A percentile compares a stretch with the other conserved stretches of the same genome.
Evolutionary conservation across 2,329 filamentous ascomycete species (phyloP).

Genomic region (Gaeumannomyces sp.): DNA sequence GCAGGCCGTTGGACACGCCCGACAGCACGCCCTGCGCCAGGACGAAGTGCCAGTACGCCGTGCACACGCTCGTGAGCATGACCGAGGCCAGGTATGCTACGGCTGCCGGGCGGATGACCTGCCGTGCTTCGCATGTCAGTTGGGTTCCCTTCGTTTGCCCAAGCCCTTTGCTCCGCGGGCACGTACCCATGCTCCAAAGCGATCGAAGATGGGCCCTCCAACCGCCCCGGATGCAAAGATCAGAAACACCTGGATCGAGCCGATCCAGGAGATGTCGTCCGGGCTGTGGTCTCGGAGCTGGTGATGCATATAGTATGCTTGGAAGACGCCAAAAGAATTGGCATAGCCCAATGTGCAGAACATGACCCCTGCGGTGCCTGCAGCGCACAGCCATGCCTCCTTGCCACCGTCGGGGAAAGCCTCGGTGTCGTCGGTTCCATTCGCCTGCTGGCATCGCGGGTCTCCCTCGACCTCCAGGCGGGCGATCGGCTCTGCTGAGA

Average conservation of each 20-base stretch:
- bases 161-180: too few species aligned
- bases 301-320: constrained; percentile 40
- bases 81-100: constrained; percentile 22
- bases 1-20: constrained; percentile 52
- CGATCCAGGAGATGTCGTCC: constrained; percentile 48
- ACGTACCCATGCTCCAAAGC: constrained; percentile 33
- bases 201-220: constrained; percentile 43
- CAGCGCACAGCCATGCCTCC: constrained; percentile 36
- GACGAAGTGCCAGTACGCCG: constrained; percentile 50
- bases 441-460: background rate
- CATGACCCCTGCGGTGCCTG: constrained; percentile 17
- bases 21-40: constrained; percentile 48
- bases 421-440: constrained; percentile 18
- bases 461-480: background rate
- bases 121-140: background rate
- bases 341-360: constrained; percentile 39
- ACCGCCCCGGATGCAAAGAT: constrained; percentile 49
- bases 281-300: constrained; percentile 30
- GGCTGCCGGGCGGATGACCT: constrained; percentile 3
- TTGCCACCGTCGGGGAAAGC: constrained; percentile 40
- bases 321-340: constrained; percentile 50
- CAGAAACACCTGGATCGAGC: constrained; percentile 48
- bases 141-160: background rate
- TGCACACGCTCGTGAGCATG: constrained; percentile 41
- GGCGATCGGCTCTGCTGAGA: constrained; percentile 2